Evolutionary conservation across 2,329 filamentous ascomycete species (phyloP).

Genomic region (Mycosphaerella sp.): DNA sequence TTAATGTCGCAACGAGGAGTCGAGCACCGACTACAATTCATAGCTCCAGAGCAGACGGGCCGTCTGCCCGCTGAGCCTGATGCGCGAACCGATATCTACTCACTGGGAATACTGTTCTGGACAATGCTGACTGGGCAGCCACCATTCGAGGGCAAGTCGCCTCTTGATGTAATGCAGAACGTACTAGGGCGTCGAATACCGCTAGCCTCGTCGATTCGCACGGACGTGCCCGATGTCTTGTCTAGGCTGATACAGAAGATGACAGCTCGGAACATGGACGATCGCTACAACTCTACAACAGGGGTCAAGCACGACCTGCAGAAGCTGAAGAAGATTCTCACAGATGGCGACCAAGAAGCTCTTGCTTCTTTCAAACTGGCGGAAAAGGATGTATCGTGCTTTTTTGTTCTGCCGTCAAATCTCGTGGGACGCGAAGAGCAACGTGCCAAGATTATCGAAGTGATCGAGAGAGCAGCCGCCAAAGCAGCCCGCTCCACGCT

Average conservation of each 20-base stretch:
- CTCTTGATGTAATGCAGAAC: constrained; percentile 85
- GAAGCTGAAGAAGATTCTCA: constrained; percentile 65
- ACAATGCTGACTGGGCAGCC: constrained; percentile 71
- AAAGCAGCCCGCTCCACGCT: constrained; percentile 45
- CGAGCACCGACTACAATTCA: constrained; percentile 83
- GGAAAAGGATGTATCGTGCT: constrained; percentile 82
- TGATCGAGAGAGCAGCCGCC: constrained; percentile 70
- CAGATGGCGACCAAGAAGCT: constrained; percentile 64
- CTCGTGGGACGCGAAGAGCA: constrained; percentile 77
- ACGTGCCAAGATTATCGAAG: constrained; percentile 59
- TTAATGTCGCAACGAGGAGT: constrained; percentile 78
- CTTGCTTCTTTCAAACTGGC: constrained; percentile 70
- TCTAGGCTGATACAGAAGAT: constrained; percentile 83
- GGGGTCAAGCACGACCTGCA: constrained; percentile 76
- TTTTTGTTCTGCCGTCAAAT: constrained; percentile 74
- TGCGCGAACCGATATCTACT: constrained; percentile 88
- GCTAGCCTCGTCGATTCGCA: constrained; percentile 65
- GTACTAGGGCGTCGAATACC: constrained; percentile 75
- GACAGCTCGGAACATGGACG: constrained; percentile 78
- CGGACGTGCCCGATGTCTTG: constrained; percentile 78
- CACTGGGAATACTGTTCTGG: constrained; percentile 84
- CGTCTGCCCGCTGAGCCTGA: constrained; percentile 89
- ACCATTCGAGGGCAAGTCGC: constrained; percentile 71
- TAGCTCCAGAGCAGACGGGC: constrained; percentile 91
- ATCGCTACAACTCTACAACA: constrained; percentile 83